Conservation (phyloP, 345 rosid genomes). For the Raphanus raphanistrum region DNA sequence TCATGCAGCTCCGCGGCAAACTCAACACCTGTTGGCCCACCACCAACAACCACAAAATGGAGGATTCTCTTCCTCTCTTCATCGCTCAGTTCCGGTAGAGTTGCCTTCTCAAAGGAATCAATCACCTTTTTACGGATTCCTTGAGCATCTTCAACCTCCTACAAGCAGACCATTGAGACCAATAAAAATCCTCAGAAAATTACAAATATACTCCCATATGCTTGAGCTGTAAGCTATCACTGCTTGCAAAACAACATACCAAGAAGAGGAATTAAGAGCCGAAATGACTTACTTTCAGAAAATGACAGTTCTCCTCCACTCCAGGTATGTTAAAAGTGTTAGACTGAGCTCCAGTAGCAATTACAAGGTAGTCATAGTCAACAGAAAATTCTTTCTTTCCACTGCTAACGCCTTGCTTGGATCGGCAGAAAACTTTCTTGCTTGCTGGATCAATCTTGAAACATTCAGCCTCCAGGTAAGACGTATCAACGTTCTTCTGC, state of each 20-base stretch:
- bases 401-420: conserved; percentile 45
- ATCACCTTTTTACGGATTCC: conserved; percentile 76
- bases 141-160: conserved; percentile 99
- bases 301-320: conserved; percentile 84
- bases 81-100: conserved; percentile 75
- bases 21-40: conserved; percentile 99
- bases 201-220: neutral
- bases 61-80: conserved; percentile 87
- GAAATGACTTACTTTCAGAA: conserved; percentile 68
- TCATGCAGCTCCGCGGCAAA: conserved; percentile 98
- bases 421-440: conserved; percentile 78
- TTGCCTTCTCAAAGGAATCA: conserved; percentile 91
- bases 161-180: conserved; percentile 22
- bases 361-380: conserved; percentile 86
- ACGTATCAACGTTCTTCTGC: conserved; percentile 55
- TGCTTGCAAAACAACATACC: neutral
- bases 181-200: conserved; percentile 1
- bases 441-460: conserved; percentile 74
- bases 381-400: conserved; percentile 73
- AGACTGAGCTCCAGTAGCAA: conserved; percentile 93
- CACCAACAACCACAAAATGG: conserved; percentile 97
- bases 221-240: neutral
- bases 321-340: conserved; percentile 98
- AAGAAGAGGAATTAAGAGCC: neutral
- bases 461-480: conserved; percentile 88